Base-by-base conservation (phyloP, 2,329 filamentous ascomycete species). In the Trichoderma arundinaceum region DNA sequence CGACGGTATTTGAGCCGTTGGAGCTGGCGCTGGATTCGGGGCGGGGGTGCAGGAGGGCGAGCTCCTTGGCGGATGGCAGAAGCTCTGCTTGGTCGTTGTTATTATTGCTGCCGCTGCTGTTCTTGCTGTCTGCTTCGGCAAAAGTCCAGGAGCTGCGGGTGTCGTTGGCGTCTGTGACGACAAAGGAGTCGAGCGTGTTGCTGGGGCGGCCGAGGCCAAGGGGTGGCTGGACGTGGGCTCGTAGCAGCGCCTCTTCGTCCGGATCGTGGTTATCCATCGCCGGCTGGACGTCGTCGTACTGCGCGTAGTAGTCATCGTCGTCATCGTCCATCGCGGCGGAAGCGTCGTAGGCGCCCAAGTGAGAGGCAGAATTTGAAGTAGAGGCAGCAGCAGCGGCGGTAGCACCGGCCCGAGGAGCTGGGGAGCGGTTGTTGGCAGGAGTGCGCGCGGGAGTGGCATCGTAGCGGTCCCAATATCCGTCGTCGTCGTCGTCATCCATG, bases 191-290 rank as follows among this genome's bases (percentile, higher is more conserved):
- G 4, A 46, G 10, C 5, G 52, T 35, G 13, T 58, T 59, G 17
- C 44, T 48, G 10, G 65, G 52, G 17, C 61, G 70, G 44, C 66
- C 67, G 38, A 75, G 69, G 54, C 68, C 73, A n/a, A 70, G 72
- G 3, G 79, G 79, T 7, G 77, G 76, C 17, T 77, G 69, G 65
- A 75, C 71, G 39, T 75, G 72, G 51, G 75, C 71, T 43, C 48
- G 49, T 59, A 70, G 28, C 58, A 70, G 70, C 2, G 72, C 79
- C 65, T 82, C 88, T 77, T 92, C 90, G 71, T 92, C 90, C n/a
- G 91, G 91, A 70, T 94, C 91, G 74, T 94, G 88, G 64, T 87
- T 87, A 76, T 94, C 92, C 82, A 94, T 87, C 38, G 91, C 91
- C 2, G 91, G 90, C 74, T 94, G 91, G 8, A 94, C 90, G 68